Base-by-base conservation (phyloP, 2,329 filamentous ascomycete genomes). In the Pseudodiploospora longispora region DNA sequence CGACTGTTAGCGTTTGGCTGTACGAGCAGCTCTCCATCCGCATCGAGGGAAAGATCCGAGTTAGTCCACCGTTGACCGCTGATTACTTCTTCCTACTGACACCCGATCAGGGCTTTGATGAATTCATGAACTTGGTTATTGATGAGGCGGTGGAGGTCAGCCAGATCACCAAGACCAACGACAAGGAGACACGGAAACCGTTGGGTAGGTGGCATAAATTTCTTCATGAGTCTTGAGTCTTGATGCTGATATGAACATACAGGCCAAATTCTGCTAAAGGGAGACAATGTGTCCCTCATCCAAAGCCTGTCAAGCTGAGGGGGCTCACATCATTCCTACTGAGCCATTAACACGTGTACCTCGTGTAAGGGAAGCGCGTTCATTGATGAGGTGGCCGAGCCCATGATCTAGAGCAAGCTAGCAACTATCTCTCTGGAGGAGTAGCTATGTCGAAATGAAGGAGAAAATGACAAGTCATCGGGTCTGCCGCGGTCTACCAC, bases 111-210 rank as follows among this genome's bases (percentile, higher is more conserved):
- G 90, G 93, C 10, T 98, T 98, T 55, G 93, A 98, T 64, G 93
- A 98, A 67, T 98, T 97, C 71, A 96, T 98, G 90, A 98, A 98
- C 70, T 74, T 98, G 40, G 93, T 97, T 34, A 78, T 95, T 53
- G 93, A 98, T 60, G 89, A 98, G 57, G 93, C 93, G 30, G 81
- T 96, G 46, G 91, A 97, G 68, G 89, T 98, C 37, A 86, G 83
- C 64, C 78, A 88, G 60, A 74, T 87, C 44, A 89, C 85, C 50
- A 95, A 94, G 73, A 82, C 79, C 10, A 83, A 86, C 55, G 64
- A 74, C 36, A 80, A 83, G 53, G 90, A 94, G 68, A 82, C 80
- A 53, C 78, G 90, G 63, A 82, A 87, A 65, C 74, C 81, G 36
- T 65, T 96, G 42, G 91, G 90, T 95, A 75, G 50, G 75, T 32